Base-by-base conservation (phyloP, 2,329 filamentous ascomycete species). In the Hypoxylon sp. region DNA sequence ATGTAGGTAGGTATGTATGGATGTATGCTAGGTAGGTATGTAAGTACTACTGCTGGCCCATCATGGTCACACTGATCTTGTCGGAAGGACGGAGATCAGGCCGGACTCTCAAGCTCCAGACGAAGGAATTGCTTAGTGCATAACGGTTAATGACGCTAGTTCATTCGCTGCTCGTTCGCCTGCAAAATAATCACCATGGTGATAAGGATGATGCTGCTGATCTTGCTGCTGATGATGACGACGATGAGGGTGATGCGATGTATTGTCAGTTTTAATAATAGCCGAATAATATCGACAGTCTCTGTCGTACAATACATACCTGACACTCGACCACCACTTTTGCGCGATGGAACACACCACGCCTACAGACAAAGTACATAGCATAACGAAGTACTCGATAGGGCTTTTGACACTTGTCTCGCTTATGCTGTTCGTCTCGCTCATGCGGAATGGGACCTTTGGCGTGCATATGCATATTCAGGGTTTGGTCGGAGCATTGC, bases 11-110 rank as follows among this genome's bases (percentile, higher is more conserved):
- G 51, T 50, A 37, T n/a, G 53, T 47, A 42, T 2, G 22, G 26
- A 39, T 44, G 39, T 22, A 31, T 31, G 6, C 29, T 31, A 22
- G 39, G 39, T 19, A 44, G 17, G 37, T 42, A 46, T 44, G 50
- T 59, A 61, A 46, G 51, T 67, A 67, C 57, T 67, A 67, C 57
- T n/a, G 55, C 14, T 57, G 47, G 50, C 42, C 61, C 53, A 65
- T 65, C 22, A 65, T 65, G 57, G 62, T 68, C 68, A 65, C 68
- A 68, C 68, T 66, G 68, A 70, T 70, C 65, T 70, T 58, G 68
- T 70, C 68, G 68, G 68, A 67, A 68, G 66, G 65, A 53, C 68
- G 68, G 68, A 70, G 68, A 70, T 70, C 68, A 70, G 68, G 65
- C 68, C 68, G 65, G 62, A 51, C 48, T 59, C 44, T 66, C 52